A percentile compares a stretch with the other conserved stretches of the same genome.
Conservation (phyloP, 2,329 filamentous ascomycete genomes). For the Stagonosporopsis chrysanthemi region DNA sequence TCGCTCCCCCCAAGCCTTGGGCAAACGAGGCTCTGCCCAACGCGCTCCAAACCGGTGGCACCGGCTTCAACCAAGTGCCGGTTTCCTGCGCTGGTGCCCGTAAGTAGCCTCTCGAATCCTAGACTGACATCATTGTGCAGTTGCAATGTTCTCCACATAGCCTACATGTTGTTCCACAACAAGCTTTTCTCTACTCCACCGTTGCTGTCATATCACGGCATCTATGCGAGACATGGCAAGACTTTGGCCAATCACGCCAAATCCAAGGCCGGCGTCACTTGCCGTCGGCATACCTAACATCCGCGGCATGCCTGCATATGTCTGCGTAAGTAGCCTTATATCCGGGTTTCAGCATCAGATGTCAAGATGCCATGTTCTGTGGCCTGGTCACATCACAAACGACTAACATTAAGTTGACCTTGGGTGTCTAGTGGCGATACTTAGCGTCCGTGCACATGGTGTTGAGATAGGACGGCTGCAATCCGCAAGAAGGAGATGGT, state of each 20-base stretch:
- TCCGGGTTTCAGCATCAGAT: background rate
- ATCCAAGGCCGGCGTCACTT: background rate
- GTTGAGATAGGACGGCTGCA: background rate
- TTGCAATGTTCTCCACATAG: conserved; percentile 10
- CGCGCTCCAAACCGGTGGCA: background rate
- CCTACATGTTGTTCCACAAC: conserved; percentile 2
- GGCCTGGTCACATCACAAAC: background rate
- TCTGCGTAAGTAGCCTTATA: background rate
- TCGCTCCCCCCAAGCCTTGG: background rate
- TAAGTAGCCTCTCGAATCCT: background rate
- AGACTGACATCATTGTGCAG: conserved; percentile 21
- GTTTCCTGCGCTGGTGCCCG: conserved; percentile 2
- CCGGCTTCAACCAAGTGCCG: conserved; percentile 7
- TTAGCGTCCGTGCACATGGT: background rate
- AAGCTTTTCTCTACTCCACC: conserved; percentile 8
- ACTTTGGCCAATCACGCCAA: conserved; percentile 2
- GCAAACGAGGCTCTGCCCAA: conserved; percentile 7
- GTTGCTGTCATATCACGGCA: conserved; percentile 12
- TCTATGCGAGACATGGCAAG: background rate
- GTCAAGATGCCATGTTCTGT: background rate
- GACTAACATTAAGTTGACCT: background rate
- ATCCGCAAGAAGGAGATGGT: background rate
- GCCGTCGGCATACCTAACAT: background rate
- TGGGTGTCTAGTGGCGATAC: background rate
- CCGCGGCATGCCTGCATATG: background rate